A percentile compares a stretch with the other conserved stretches of the same genome.
These are phyloP conservation scores for Mycena latifolia DNA, from an alignment of 768 basidiomycete species.

Conservation along the genomic window DNA sequence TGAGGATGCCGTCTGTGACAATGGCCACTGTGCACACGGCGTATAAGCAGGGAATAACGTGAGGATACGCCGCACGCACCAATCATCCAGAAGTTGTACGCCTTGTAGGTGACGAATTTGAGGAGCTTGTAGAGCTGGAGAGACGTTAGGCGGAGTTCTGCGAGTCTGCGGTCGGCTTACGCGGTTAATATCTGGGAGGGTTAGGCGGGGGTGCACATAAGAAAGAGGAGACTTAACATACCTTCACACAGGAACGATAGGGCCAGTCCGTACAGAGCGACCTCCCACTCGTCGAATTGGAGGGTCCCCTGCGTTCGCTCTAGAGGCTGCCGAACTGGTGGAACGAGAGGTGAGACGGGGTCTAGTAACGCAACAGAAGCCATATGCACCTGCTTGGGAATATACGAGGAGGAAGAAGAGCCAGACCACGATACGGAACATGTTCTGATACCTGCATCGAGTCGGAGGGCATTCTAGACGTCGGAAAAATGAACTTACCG, in stretches of 20 bases:
- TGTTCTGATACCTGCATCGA: constrained; percentile 72
- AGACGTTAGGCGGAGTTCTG: neutral
- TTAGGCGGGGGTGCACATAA: constrained; percentile 3
- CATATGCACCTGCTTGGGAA: constrained; percentile 79
- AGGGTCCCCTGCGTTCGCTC: constrained; percentile 68
- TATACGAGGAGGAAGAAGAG: constrained; percentile 83
- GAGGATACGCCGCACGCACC: neutral
- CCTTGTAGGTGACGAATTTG: constrained; percentile 82
- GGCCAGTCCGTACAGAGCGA: constrained; percentile 82
- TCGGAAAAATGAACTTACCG: constrained; percentile 45
- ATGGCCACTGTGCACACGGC: constrained; percentile 61
- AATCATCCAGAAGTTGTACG: constrained; percentile 81
- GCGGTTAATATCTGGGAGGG: constrained; percentile 64
- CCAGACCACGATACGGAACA: constrained; percentile 84
- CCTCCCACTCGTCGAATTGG: constrained; percentile 85
- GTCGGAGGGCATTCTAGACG: too few species aligned
- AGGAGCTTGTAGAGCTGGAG: constrained; percentile 77
- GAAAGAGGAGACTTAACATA: constrained; percentile 47
- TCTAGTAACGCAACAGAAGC: constrained; percentile 5
- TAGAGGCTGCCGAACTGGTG: constrained; percentile 79
- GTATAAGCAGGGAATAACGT: neutral
- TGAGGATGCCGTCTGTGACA: constrained; percentile 78
- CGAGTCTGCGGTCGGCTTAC: constrained; percentile 44
- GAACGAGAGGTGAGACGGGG: constrained; percentile 12
- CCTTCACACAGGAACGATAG: constrained; percentile 87